Base-by-base conservation (phyloP, 352 stramenopile species). In the Globisporangium megalacanthum region DNA sequence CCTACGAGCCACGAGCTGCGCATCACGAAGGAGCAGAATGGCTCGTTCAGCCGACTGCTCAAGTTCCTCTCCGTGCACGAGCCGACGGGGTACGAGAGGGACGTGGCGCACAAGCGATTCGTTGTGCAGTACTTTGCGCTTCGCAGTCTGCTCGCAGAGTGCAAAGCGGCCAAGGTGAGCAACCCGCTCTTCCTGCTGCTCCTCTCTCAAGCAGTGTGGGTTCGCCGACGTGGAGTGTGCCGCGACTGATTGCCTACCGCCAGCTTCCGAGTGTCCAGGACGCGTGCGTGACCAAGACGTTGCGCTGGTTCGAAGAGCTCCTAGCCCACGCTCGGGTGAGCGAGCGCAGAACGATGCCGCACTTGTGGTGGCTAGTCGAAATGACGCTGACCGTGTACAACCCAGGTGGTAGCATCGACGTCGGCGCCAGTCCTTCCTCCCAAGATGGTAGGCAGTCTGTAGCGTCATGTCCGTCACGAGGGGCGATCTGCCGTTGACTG, bases 301-400 rank as follows among this genome's bases (percentile, higher is more conserved):
- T 91, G 49, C 57, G 68, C 1, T 91, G 80, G 80, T 88, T 89
- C 55, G 78, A 88, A 56, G 62, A 66, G 19, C 80, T 62, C 1
- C 62, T 61, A 9, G 49, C 42, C 33, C 53, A 58, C 29, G 46
- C 62, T 13, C 49, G 54, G 29, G 57, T 60, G 31, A 6, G 5
- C 53, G 1, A 19, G 19, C 37, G 6, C 14, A 22, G 31, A 17
- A 17, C 13, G 22, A 17, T 8, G 22, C 5, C 8, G 6, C 53
- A 47, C 22, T 14, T 11, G 5, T 14, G 19, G 1, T 13, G 25
- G 35, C 22, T 3, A 8, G 6, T 54, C 25, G 49, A 14, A 31
- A 20, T 19, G 42, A 31, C 42, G 45, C 25, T 31, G 25, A 19
- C 6, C 20, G 19, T 6, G 35, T 58, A 10, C 36, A 15, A 0